Percentiles rank a stretch among this genome's conserved stretches.
These are phyloP conservation scores for Cyberlindnera amylophila DNA, from an alignment of 805 yeast species.

Conservation along the genomic window DNA sequence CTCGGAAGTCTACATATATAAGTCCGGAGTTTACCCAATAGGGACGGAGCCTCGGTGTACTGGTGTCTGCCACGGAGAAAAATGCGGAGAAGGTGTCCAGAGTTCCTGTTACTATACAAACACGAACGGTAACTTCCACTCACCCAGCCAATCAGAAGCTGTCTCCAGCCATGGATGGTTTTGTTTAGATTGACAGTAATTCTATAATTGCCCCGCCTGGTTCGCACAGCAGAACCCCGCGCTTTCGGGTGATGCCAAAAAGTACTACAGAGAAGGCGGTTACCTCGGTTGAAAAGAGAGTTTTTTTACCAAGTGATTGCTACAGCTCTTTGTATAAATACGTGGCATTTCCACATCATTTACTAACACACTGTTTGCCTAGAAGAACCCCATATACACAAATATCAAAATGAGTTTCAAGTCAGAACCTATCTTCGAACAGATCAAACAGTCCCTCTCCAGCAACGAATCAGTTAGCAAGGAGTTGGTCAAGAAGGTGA, in stretches of 20 bases:
- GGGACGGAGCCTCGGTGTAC: too few species aligned
- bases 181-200: background rate
- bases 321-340: background rate
- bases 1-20: too few species aligned
- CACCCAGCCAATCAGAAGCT: background rate
- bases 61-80: too few species aligned
- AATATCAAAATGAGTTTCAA: conserved; percentile 21
- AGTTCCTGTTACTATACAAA: background rate
- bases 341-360: background rate
- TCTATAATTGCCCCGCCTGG: background rate
- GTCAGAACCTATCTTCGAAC: conserved; percentile 24
- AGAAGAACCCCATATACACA: background rate
- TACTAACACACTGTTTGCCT: too few species aligned
- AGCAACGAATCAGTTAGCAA: conserved; percentile 17
- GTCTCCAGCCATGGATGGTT: background rate
- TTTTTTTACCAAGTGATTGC: background rate
- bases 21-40: too few species aligned
- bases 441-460: conserved; percentile 20
- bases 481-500: conserved; percentile 21
- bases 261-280: background rate
- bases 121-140: background rate
- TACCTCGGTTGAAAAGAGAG: background rate
- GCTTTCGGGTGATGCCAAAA: background rate
- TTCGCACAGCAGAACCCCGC: background rate
- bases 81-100: background rate